A percentile compares a stretch with the other conserved stretches of the same genome.
Evolutionary conservation across 495 filamentous ascomycete species (phyloP).

Genomic region (Xylaria flabelliformis): DNA sequence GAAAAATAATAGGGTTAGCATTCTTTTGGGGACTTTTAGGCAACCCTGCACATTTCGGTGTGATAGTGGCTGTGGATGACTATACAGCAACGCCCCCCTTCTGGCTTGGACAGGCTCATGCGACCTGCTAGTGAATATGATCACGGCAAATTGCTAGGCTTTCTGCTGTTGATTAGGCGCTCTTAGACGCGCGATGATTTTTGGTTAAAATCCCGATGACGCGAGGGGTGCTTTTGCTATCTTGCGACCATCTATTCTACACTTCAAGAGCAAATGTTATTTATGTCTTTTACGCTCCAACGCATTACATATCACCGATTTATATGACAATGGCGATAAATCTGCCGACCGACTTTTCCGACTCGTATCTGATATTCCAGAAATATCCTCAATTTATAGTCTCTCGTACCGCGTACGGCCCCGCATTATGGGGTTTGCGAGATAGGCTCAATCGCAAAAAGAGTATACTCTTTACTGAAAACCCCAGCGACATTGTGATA

Average conservation of each 20-base stretch:
- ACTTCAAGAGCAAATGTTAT: neutral
- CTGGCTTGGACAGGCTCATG: neutral
- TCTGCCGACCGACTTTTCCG: conserved; percentile 15
- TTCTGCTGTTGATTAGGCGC: neutral
- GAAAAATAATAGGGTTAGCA: neutral
- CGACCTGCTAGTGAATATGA: neutral
- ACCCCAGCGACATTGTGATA: conserved; percentile 9
- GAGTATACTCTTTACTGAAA: conserved; percentile 14
- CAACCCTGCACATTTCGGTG: conserved; percentile 17
- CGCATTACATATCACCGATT: neutral
- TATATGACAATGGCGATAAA: neutral
- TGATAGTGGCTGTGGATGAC: conserved; percentile 8
- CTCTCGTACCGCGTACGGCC: conserved; percentile 9
- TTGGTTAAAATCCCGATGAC: neutral
- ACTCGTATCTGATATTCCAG: conserved; percentile 18
- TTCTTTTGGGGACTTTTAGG: neutral
- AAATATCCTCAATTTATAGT: conserved; percentile 19
- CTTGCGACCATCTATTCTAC: neutral
- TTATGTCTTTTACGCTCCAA: neutral
- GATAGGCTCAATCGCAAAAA: conserved; percentile 18
- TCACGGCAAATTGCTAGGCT: conserved; percentile 1
- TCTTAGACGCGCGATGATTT: neutral
- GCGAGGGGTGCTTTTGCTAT: neutral
- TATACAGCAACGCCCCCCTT: neutral
- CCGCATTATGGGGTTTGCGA: conserved; percentile 11